Percentiles rank a stretch among this genome's conserved stretches.
phyloP scores from a whole-genome alignment of 2,329 filamentous ascomycete genomes.

The Colletotrichum tamarilloi region DNA sequence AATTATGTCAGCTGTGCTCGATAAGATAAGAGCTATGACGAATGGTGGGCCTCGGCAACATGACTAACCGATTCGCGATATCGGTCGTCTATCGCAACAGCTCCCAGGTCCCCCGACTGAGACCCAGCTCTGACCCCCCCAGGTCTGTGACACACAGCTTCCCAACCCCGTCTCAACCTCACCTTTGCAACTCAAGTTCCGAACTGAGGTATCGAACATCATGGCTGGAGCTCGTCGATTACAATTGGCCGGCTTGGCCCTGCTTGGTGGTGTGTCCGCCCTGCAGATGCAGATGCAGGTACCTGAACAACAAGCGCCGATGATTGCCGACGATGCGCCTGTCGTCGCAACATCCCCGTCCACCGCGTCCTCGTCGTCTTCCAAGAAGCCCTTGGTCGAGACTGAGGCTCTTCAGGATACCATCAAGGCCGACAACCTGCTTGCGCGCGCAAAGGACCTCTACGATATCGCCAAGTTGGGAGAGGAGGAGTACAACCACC shows the following conservation, averaged over 20 bases:
- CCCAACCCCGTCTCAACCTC: constrained; percentile 23
- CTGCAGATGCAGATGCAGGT: constrained; percentile 28
- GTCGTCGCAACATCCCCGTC: neutral
- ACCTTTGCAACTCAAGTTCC: constrained; percentile 17
- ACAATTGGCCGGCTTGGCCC: constrained; percentile 24
- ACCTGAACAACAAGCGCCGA: constrained; percentile 24
- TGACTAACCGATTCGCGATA: constrained; percentile 35
- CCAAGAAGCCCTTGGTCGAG: constrained; percentile 57
- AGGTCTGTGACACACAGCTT: constrained; percentile 27
- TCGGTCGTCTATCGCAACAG: constrained; percentile 32
- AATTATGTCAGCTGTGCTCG: neutral
- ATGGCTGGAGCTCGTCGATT: constrained; percentile 27
- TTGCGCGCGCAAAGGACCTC: constrained; percentile 69
- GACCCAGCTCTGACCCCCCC: neutral
- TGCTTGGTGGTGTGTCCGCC: constrained; percentile 27
- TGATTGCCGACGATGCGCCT: constrained; percentile 28
- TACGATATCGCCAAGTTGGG: constrained; percentile 71
- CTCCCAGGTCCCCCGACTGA: neutral
- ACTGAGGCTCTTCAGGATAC: constrained; percentile 65
- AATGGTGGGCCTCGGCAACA: constrained; percentile 4
- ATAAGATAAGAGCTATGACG: constrained; percentile 29
- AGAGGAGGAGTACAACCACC: constrained; percentile 71
- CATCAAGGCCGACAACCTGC: constrained; percentile 67
- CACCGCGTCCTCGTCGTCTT: constrained; percentile 8
- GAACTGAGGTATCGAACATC: constrained; percentile 1